Evolutionary conservation across 108 stramenopile species (phyloP).

Genomic region (Thalassiosira profunda): DNA sequence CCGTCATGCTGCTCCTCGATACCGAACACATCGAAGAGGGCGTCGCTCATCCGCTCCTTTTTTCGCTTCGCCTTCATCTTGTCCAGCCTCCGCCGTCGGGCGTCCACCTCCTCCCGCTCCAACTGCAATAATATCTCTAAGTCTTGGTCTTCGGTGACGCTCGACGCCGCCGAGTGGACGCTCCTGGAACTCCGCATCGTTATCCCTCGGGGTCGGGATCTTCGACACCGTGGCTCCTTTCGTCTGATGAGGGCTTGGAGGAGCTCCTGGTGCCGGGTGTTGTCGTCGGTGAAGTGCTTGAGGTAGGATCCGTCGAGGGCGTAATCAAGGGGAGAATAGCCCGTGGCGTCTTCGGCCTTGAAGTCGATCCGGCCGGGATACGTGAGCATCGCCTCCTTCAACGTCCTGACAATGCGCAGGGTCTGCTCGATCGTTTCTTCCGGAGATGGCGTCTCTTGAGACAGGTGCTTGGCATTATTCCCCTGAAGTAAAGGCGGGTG

Average conservation of each 20-base stretch:
- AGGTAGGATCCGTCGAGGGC: slow-evolving; percentile 40
- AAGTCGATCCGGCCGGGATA: slow-evolving; percentile 42
- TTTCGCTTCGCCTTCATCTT: slow-evolving; percentile 15
- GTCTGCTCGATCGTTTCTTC: slow-evolving; percentile 6
- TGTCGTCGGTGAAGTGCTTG: too few species aligned
- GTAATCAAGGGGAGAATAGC: slow-evolving; percentile 40
- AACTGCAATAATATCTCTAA: slow-evolving; percentile 9
- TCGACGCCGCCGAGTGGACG: not conserved
- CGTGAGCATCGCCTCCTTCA: slow-evolving; percentile 36
- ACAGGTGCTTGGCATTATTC: not conserved
- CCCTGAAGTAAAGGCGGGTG: not conserved
- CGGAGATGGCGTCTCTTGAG: not conserved
- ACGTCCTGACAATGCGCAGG: slow-evolving; percentile 2
- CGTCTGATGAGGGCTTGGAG: not conserved
- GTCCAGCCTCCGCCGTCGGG: slow-evolving; percentile 13
- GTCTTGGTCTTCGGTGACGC: not conserved
- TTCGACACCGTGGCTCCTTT: too few species aligned
- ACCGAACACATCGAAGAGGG: slow-evolving; percentile 29
- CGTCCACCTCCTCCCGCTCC: slow-evolving; percentile 30
- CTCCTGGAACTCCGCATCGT: not conserved
- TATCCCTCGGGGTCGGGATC: too few species aligned
- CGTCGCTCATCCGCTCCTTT: slow-evolving; percentile 7
- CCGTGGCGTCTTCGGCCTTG: slow-evolving; percentile 35
- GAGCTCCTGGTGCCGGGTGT: not conserved
- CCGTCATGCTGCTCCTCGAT: slow-evolving; percentile 5